Base-by-base conservation (phyloP, 345 rosid genomes). In the Salix udensis region DNA sequence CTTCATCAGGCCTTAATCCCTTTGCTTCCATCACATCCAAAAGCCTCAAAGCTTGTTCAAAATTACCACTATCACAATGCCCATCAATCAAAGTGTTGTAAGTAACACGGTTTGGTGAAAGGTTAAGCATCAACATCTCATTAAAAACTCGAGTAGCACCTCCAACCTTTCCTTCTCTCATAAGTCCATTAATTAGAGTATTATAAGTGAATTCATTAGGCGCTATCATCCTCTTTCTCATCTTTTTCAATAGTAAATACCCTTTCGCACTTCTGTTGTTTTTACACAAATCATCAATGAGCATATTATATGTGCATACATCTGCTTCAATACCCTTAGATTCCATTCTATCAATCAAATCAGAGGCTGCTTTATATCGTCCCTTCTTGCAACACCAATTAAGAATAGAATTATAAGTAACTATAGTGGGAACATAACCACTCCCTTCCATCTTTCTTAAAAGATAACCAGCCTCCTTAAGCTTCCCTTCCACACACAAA, bases 341-440 rank as follows among this genome's bases (percentile, higher is more conserved):
- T 75, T 74, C 85, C 98, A 94, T 90, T n/a, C 36, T 81, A 75
- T 89, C 93, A 71, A 92, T 78, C 79, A 92, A 86, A 86, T 84
- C 89, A 62, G 77, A 36, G 76, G 94, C 98, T 7, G 75, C 82
- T 86, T 86, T 91, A 69, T 87, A 89, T 74, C 84, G 85, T 5
- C 97, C 88, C 68, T 83, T 90, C 84, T 92, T 91, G 84, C 94
- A 88, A 74, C 84, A 89, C 97, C 98, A 89, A 73, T 90, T 85
- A 23, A 92, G 92, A 71, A 94, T 76, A 58, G 94, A 90, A 76
- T 92, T 92, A 77, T 92, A 91, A 21, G 97, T 91, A 78, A 92
- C 89, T 78, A 86, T 55, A 75, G 86, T 89, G 37, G 97, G 97
- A 72, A 68, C 44, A 83, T 87, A 91, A 82, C 97, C 97, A 81